Conservation (phyloP, 2,329 filamentous ascomycete genomes). For the Pseudopyricularia cyperi region DNA sequence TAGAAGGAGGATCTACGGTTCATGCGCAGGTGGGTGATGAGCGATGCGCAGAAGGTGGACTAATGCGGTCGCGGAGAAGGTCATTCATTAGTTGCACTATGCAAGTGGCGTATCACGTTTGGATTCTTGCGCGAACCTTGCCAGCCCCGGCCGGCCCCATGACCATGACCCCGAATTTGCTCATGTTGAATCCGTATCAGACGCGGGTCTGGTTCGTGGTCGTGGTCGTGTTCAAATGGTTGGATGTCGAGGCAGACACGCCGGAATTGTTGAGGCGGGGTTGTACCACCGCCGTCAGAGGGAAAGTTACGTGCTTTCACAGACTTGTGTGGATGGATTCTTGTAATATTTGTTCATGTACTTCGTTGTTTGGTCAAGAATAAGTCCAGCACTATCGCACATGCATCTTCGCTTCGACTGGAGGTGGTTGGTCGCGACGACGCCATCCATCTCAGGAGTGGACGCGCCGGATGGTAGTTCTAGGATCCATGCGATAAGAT, state of each 20-base stretch:
- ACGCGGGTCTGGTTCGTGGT: not conserved
- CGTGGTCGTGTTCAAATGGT: no score
- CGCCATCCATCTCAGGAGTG: not conserved
- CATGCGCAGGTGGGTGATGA: slow-evolving; percentile 86
- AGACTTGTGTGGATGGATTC: no score
- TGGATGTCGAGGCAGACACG: no score
- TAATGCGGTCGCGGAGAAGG: slow-evolving; percentile 16
- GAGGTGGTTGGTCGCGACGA: not conserved
- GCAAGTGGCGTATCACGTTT: not conserved
- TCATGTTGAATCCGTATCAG: slow-evolving; percentile 41
- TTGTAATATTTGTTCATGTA: no score
- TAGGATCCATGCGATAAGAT: not conserved
- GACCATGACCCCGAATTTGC: slow-evolving; percentile 86
- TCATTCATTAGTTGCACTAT: not conserved
- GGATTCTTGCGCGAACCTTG: slow-evolving; percentile 42
- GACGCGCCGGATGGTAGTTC: not conserved
- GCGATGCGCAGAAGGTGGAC: slow-evolving; percentile 87
- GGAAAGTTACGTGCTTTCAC: no score
- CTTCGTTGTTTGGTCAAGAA: no score
- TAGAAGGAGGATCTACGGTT: slow-evolving; percentile 93
- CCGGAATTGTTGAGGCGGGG: no score
- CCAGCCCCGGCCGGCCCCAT: slow-evolving; percentile 95
- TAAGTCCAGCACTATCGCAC: no score
- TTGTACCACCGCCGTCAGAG: no score
- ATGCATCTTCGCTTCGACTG: no score